phyloP scores from a whole-genome alignment of 768 basidiomycete species.

The Agrocybe chaxingu region DNA sequence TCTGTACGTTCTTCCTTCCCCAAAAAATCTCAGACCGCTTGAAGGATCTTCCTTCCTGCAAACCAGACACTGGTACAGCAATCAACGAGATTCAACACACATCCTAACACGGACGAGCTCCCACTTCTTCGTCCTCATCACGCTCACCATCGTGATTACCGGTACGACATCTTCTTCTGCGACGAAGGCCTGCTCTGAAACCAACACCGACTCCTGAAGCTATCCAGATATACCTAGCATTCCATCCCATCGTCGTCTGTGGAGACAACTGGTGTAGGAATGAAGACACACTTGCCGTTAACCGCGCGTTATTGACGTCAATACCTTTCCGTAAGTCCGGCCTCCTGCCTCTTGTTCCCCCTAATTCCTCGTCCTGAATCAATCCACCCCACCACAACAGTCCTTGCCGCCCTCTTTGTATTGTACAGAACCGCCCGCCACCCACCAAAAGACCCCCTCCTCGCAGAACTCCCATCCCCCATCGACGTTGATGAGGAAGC shows the following conservation, averaged over 20 bases:
- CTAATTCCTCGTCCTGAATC: background rate
- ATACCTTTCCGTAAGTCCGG: background rate
- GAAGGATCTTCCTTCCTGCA: too few relatives aligned
- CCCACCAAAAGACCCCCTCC: slow-evolving; percentile 2
- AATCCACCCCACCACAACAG: background rate
- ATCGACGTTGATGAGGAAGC: slow-evolving; percentile 4
- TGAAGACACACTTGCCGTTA: background rate
- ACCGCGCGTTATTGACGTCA: background rate
- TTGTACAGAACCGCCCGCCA: background rate
- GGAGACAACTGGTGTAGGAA: background rate
- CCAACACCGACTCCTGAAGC: background rate
- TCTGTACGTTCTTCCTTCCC: too few relatives aligned
- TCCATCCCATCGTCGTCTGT: background rate
- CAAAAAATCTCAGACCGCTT: too few relatives aligned
- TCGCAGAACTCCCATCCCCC: slow-evolving; percentile 7
- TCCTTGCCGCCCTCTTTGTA: background rate
- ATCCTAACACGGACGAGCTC: background rate
- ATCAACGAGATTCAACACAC: slow-evolving; percentile 8
- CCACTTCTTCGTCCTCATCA: slow-evolving; percentile 1
- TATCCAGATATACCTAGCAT: background rate
- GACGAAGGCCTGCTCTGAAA: background rate
- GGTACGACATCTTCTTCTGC: background rate
- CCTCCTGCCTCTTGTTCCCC: background rate
- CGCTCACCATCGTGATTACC: background rate
- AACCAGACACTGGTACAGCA: slow-evolving; percentile 8